Percentiles rank a stretch among this genome's conserved stretches.
Conservation (phyloP, 2,329 filamentous ascomycete species). For the Kalaharituber pfeilii region DNA sequence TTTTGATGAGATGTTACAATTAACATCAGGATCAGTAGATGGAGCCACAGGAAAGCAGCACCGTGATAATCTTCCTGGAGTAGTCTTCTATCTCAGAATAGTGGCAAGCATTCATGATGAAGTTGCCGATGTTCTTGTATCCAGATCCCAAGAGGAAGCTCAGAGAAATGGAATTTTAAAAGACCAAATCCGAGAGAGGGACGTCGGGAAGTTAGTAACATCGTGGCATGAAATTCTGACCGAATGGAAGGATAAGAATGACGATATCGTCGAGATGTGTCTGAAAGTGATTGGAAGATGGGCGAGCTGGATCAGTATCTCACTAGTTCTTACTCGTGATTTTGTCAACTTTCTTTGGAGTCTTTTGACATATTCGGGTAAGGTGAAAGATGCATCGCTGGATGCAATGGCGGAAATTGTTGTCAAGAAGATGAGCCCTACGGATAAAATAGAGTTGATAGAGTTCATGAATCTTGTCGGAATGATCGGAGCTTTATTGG, state of each 20-base stretch:
- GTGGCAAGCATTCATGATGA: conserved; percentile 87
- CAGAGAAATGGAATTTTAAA: conserved; percentile 81
- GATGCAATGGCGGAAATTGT: conserved; percentile 93
- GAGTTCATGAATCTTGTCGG: conserved; percentile 71
- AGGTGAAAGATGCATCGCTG: conserved; percentile 75
- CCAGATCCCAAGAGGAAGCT: conserved; percentile 57
- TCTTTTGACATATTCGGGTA: conserved; percentile 60
- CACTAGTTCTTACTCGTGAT: conserved; percentile 72
- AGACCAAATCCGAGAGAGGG: conserved; percentile 68
- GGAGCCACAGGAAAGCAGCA: conserved; percentile 33
- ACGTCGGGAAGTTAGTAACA: conserved; percentile 70
- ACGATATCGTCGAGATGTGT: conserved; percentile 66
- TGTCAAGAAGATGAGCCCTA: conserved; percentile 90
- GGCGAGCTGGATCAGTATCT: conserved; percentile 98
- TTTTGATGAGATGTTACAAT: conserved; percentile 69
- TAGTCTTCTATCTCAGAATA: conserved; percentile 75
- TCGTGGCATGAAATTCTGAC: conserved; percentile 85
- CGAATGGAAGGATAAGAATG: conserved; percentile 53
- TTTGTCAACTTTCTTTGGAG: conserved; percentile 76
- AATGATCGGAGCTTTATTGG: conserved; percentile 61
- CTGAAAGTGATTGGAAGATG: conserved; percentile 86
- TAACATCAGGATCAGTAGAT: conserved; percentile 35
- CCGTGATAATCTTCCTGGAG: conserved; percentile 55
- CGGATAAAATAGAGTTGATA: conserved; percentile 89
- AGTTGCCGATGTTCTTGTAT: conserved; percentile 81